Percentiles rank a stretch among this genome's conserved stretches.
phyloP scores from a whole-genome alignment of 2,329 filamentous ascomycete genomes.

The Trichoderma gracile region DNA sequence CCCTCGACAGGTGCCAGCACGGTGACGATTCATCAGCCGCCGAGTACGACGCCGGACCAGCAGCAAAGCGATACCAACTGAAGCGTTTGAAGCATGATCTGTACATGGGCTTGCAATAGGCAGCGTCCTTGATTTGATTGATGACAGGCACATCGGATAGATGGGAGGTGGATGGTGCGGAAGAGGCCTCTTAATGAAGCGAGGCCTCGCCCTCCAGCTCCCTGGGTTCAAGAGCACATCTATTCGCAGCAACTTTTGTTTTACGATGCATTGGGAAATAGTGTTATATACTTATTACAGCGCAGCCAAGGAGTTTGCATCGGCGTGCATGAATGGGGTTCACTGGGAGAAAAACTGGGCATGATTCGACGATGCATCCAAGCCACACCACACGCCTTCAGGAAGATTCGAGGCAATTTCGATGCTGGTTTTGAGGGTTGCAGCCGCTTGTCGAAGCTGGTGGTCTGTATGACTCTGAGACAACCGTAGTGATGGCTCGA shows the following conservation, averaged over 20 bases:
- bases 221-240: not conserved
- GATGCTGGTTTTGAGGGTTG: not conserved
- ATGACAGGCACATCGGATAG: conserved; percentile 3
- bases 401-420: not conserved
- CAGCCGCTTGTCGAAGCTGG: not conserved
- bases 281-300: conserved; percentile 9
- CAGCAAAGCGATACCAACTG: conserved; percentile 27
- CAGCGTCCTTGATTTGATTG: not conserved
- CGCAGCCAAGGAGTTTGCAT: conserved; percentile 22
- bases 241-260: conserved; percentile 7
- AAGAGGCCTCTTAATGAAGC: not conserved
- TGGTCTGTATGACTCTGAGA: too few species aligned
- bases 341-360: conserved; percentile 20
- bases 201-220: not conserved
- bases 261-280: conserved; percentile 12
- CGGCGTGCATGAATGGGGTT: conserved; percentile 22
- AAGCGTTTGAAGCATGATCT: not conserved
- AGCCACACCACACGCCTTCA: not conserved
- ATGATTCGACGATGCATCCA: conserved; percentile 12
- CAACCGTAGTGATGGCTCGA: not conserved
- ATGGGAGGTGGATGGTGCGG: not conserved
- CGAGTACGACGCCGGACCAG: conserved; percentile 26
- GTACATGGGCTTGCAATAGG: not conserved
- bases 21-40: conserved; percentile 39
- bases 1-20: conserved; percentile 40